These are phyloP conservation scores for Diaporthe nobilis DNA, from an alignment of 2,329 filamentous ascomycete genomes.

Conservation along the genomic window DNA sequence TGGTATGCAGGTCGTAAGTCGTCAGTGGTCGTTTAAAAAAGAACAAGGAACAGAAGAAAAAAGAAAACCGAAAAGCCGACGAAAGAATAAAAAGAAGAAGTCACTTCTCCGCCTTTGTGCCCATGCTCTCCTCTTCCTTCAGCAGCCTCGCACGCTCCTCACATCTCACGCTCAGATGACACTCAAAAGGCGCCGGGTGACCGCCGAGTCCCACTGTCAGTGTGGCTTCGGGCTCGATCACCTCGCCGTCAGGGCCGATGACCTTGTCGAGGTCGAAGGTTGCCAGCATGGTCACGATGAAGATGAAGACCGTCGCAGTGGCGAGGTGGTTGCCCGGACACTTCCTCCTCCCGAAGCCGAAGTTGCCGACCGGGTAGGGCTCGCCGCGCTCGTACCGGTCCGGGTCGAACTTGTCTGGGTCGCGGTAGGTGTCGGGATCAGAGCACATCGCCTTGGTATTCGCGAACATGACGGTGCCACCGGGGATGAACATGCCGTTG, in stretches of 20 bases:
- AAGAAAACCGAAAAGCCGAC: too few relatives aligned
- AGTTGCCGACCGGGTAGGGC: constrained; percentile 61
- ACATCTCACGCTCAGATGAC: constrained; percentile 39
- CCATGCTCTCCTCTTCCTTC: constrained; percentile 2
- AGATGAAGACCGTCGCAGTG: constrained; percentile 51
- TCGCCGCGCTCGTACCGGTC: constrained; percentile 62
- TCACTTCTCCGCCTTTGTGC: background rate
- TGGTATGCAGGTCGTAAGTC: constrained; percentile 34
- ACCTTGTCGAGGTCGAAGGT: constrained; percentile 42
- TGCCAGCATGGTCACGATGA: constrained; percentile 54
- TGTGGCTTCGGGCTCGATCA: constrained; percentile 43
- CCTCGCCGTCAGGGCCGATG: constrained; percentile 41
- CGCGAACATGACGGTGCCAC: constrained; percentile 57
- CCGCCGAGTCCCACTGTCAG: constrained; percentile 45
- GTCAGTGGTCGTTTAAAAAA: constrained; percentile 13
- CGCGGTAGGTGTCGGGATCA: constrained; percentile 56
- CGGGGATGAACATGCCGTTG: constrained; percentile 69
- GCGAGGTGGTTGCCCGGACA: constrained; percentile 51
- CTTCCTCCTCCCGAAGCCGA: constrained; percentile 66
- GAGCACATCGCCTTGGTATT: constrained; percentile 62
- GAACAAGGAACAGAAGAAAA: background rate
- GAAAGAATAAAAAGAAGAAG: too few relatives aligned
- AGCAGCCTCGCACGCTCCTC: constrained; percentile 35
- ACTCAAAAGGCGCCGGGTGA: constrained; percentile 45
- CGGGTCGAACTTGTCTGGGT: constrained; percentile 61